These are phyloP conservation scores for Kickxella alabastrina DNA, from an alignment of 192 early-diverging fungal genomes.

Conservation along the genomic window DNA sequence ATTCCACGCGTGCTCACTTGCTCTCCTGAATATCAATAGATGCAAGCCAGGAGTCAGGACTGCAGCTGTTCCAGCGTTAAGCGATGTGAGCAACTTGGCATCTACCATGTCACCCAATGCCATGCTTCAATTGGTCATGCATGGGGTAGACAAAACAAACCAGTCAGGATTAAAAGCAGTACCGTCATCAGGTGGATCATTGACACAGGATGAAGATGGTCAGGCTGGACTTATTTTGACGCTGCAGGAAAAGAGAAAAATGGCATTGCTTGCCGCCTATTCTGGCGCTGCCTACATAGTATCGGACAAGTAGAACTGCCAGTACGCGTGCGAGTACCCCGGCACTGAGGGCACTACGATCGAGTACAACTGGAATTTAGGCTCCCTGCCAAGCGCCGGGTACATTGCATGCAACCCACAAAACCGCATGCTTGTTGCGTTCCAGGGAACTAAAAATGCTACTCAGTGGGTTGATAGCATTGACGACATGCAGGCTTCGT, in stretches of 20 bases:
- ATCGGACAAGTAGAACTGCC: constrained; percentile 30
- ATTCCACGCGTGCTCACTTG: neutral
- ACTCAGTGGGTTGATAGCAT: constrained; percentile 39
- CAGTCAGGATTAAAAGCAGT: too few species aligned
- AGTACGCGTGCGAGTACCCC: constrained; percentile 32
- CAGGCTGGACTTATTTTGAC: constrained; percentile 2
- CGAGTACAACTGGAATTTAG: constrained; percentile 33
- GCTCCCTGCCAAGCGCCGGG: constrained; percentile 26
- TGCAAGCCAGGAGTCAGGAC: neutral
- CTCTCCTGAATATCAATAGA: neutral
- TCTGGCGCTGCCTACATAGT: constrained; percentile 46
- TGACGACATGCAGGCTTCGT: constrained; percentile 17
- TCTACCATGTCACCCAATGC: too few species aligned
- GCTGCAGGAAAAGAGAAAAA: neutral
- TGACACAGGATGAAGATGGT: neutral
- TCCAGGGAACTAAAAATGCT: constrained; percentile 39
- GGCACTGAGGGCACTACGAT: constrained; percentile 39
- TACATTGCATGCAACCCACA: constrained; percentile 42
- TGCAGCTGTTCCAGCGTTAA: too few species aligned
- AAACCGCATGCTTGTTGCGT: constrained; percentile 20
- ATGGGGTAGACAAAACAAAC: too few species aligned
- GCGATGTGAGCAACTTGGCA: too few species aligned
- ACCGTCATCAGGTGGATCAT: neutral
- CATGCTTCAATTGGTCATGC: too few species aligned
- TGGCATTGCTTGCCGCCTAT: constrained; percentile 39